Conservation (phyloP, 148 eudicot species). For the Chenopodium berlandieri region DNA sequence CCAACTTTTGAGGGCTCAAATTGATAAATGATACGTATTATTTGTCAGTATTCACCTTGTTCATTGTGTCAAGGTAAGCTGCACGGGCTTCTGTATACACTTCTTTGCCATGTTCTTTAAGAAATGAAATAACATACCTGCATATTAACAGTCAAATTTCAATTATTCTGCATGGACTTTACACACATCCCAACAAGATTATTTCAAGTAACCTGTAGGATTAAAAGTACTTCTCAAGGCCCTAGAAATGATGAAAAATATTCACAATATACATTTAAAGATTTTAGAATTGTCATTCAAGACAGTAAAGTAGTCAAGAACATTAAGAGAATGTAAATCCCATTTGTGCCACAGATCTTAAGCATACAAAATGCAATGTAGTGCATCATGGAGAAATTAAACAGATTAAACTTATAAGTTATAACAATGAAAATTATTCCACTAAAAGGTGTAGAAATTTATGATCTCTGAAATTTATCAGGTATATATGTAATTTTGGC, state of each 20-base stretch:
- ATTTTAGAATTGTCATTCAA: neutral
- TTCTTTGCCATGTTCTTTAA: conserved; percentile 97
- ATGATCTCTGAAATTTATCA: neutral
- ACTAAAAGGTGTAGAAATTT: neutral
- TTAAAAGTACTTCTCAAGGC: neutral
- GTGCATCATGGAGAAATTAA: neutral
- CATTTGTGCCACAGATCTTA: conserved; percentile 10
- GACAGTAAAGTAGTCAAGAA: neutral
- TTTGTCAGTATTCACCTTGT: conserved; percentile 54
- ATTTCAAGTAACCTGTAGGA: neutral
- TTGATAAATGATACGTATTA: neutral
- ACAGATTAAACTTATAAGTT: neutral
- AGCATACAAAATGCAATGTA: neutral
- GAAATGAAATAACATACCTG: conserved; percentile 82
- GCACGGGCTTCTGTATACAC: conserved; percentile 77
- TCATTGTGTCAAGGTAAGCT: conserved; percentile 97
- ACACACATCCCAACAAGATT: neutral
- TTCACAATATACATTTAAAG: neutral
- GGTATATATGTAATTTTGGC: neutral
- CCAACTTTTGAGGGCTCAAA: neutral
- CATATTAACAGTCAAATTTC: conserved; percentile 26
- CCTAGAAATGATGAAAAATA: neutral
- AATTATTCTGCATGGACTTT: neutral
- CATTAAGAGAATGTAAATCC: neutral
- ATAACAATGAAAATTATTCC: neutral